A percentile compares a stretch with the other conserved stretches of the same genome.
These are phyloP conservation scores for Xylariaceae sp. DNA, from an alignment of 2,329 filamentous ascomycete species.

Conservation along the genomic window DNA sequence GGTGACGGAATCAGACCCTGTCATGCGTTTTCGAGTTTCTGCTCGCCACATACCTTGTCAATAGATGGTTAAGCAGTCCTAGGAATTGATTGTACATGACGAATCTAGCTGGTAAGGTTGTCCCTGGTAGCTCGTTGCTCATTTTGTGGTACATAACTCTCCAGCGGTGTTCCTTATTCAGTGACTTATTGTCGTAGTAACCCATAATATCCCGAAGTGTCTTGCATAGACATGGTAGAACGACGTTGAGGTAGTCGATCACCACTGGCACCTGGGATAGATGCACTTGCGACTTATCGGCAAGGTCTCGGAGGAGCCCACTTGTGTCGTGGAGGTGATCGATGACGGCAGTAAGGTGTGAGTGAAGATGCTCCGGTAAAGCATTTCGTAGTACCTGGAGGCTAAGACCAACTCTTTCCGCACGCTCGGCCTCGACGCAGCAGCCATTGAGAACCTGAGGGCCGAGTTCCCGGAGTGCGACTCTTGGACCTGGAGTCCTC, in stretches of 20 bases:
- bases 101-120: slow-evolving; percentile 59
- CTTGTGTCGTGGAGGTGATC: slow-evolving; percentile 53
- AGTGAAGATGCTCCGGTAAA: slow-evolving; percentile 51
- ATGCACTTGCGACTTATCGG: slow-evolving; percentile 60
- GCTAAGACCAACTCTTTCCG: slow-evolving; percentile 52
- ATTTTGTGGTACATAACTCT: slow-evolving; percentile 63
- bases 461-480: slow-evolving; percentile 31
- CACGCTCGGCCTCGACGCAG: slow-evolving; percentile 59
- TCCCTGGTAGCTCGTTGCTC: slow-evolving; percentile 57
- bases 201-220: slow-evolving; percentile 59
- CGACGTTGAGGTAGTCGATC: slow-evolving; percentile 60
- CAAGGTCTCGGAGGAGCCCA: slow-evolving; percentile 58
- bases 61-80: slow-evolving; percentile 53
- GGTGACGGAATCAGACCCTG: slow-evolving; percentile 15
- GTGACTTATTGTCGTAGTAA: slow-evolving; percentile 57
- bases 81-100: slow-evolving; percentile 62
- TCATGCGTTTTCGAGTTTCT: not conserved
- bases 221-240: slow-evolving; percentile 61
- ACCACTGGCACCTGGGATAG: slow-evolving; percentile 56
- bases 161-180: slow-evolving; percentile 59
- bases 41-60: slow-evolving; percentile 52
- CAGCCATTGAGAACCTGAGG: slow-evolving; percentile 57
- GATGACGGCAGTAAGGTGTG: slow-evolving; percentile 55
- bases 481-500: slow-evolving; percentile 25
- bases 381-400: slow-evolving; percentile 56